Evolutionary conservation across 176 grass and related monocot species (phyloP).

Genomic region (Saccharum spontaneum): DNA sequence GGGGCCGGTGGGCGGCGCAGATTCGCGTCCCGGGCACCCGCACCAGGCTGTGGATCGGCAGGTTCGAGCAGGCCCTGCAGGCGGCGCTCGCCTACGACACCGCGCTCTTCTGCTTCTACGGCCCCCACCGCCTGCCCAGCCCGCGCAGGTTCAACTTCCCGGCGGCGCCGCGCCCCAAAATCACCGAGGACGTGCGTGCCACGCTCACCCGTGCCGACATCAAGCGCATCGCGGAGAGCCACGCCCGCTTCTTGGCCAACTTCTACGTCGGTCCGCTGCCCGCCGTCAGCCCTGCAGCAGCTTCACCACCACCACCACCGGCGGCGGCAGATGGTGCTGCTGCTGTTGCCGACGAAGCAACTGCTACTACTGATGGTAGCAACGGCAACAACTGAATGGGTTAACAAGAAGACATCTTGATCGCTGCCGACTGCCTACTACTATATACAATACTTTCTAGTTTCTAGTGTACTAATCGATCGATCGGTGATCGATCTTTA

Average conservation of each 20-base stretch:
- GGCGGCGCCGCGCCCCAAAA: too few species aligned
- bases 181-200: too few species aligned
- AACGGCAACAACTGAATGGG: background rate
- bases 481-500: background rate
- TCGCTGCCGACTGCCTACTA: background rate
- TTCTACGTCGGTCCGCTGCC: background rate
- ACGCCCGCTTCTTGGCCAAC: background rate
- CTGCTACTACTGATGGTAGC: background rate
- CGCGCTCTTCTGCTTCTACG: too few species aligned
- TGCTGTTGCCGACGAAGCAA: background rate
- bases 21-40: too few species aligned
- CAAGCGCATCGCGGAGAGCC: constrained; percentile 23
- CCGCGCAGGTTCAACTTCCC: too few species aligned
- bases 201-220: background rate
- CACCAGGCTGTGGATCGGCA: too few species aligned
- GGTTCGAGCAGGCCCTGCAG: too few species aligned
- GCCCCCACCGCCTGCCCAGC: too few species aligned
- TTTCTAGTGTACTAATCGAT: background rate
- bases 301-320: background rate
- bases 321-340: background rate
- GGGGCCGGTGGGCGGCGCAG: too few species aligned
- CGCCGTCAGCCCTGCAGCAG: background rate
- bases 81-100: too few species aligned
- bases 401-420: background rate
- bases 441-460: background rate